Evolutionary conservation across 176 grass and related monocot genomes (phyloP).

Genomic region (Saccharum officinarum): DNA sequence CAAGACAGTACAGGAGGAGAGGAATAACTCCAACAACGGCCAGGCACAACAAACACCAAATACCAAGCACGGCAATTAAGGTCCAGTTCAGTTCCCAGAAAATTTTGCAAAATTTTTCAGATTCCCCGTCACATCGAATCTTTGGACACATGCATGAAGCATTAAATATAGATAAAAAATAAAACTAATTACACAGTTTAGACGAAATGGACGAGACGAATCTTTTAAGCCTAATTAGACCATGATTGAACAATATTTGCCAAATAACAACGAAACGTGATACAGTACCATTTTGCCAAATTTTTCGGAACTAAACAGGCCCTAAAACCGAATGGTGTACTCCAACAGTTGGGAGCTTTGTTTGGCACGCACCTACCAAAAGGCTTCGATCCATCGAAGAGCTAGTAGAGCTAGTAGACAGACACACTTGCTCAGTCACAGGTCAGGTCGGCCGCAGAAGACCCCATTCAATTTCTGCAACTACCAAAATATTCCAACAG

Average conservation of each 20-base stretch:
- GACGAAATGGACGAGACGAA: no score
- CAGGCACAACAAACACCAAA: conserved; percentile 35
- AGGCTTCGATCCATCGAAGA: neutral
- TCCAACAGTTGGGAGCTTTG: conserved; percentile 14
- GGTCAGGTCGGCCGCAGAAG: neutral
- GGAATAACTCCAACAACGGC: conserved; percentile 20
- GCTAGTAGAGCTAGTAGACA: neutral
- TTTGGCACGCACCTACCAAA: conserved; percentile 12
- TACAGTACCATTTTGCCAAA: no score
- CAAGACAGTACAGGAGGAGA: neutral
- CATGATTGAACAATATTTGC: no score
- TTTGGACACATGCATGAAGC: no score
- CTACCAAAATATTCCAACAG: neutral
- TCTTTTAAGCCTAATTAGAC: no score
- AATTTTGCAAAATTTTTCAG: no score
- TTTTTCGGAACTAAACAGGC: no score
- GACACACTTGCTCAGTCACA: conserved; percentile 5
- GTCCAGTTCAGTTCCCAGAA: no score
- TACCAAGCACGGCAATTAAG: conserved; percentile 28
- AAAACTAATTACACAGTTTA: no score
- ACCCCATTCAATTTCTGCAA: conserved; percentile 14
- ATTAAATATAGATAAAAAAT: no score
- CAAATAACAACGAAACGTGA: no score
- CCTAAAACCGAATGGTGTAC: conserved; percentile 1
- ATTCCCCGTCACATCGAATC: no score